Conservation (phyloP, 129 eudicot species). For the Centrapalus pauciflorus region DNA sequence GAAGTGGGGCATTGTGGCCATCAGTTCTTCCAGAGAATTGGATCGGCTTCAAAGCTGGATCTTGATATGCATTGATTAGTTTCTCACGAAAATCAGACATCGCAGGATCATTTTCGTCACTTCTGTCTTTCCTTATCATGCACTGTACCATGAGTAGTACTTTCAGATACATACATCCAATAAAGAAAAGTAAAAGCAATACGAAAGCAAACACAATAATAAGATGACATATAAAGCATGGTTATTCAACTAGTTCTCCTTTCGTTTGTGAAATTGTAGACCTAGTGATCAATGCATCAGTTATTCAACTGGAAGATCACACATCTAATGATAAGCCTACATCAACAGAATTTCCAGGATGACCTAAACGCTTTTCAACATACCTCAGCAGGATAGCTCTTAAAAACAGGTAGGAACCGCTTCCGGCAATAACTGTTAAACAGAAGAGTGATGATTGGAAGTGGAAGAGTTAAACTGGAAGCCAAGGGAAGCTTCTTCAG, state of each 20-base stretch:
- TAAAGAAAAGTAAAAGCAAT: background rate
- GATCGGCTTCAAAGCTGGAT: constrained; percentile 63
- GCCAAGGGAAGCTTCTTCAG: constrained; percentile 76
- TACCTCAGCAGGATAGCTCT: constrained; percentile 90
- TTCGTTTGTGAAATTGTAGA: too few relatives aligned
- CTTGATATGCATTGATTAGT: constrained; percentile 71
- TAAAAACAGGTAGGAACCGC: constrained; percentile 72
- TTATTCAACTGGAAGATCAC: background rate
- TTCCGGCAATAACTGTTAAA: constrained; percentile 70
- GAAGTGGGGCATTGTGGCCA: constrained; percentile 62
- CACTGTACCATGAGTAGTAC: constrained; percentile 42
- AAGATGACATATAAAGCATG: too few relatives aligned
- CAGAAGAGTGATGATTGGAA: constrained; percentile 76
- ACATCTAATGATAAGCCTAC: background rate
- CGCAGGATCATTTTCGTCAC: constrained; percentile 49
- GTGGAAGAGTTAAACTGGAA: constrained; percentile 65
- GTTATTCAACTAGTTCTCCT: too few relatives aligned
- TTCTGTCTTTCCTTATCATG: constrained; percentile 75
- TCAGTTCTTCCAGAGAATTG: constrained; percentile 36
- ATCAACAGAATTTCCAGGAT: background rate
- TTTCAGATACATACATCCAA: constrained; percentile 5
- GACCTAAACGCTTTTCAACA: background rate
- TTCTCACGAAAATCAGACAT: constrained; percentile 54
- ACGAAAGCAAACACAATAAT: background rate
- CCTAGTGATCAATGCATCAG: too few relatives aligned